These are phyloP conservation scores for Sporothrix inflata DNA, from an alignment of 2,329 filamentous ascomycete genomes.

Conservation along the genomic window DNA sequence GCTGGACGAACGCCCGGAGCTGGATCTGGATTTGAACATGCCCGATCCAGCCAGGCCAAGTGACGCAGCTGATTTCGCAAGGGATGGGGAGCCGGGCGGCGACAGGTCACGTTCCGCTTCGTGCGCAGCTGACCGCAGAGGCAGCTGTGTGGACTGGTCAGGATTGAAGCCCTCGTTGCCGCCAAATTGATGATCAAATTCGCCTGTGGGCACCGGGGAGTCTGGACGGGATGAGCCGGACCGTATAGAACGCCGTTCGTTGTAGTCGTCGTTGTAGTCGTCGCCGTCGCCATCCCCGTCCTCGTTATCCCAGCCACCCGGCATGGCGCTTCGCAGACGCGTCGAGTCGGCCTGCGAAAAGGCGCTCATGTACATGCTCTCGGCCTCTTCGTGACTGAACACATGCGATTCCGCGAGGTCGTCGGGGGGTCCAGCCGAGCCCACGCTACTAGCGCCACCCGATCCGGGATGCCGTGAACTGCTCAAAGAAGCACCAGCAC, in stretches of 20 bases:
- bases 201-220: neutral
- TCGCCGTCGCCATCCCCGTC: neutral
- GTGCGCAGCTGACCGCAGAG: neutral
- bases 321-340: constrained; percentile 47
- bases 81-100: neutral
- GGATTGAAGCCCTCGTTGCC: neutral
- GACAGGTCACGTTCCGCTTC: neutral
- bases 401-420: constrained; percentile 68
- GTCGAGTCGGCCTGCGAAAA: constrained; percentile 55
- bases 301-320: constrained; percentile 54
- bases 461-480: constrained; percentile 36
- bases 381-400: constrained; percentile 78
- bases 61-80: neutral
- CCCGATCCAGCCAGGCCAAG: neutral
- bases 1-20: neutral
- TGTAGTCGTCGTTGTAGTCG: neutral
- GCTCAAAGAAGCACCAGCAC: neutral
- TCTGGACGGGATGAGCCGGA: constrained; percentile 13
- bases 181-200: neutral
- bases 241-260: neutral
- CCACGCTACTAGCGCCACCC: constrained; percentile 37
- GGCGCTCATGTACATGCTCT: constrained; percentile 85
- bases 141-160: neutral
- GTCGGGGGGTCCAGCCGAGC: constrained; percentile 43
- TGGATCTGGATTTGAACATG: neutral